Base-by-base conservation (phyloP, 164 flowering plant genomes). In the Tinospora cordifolia region DNA sequence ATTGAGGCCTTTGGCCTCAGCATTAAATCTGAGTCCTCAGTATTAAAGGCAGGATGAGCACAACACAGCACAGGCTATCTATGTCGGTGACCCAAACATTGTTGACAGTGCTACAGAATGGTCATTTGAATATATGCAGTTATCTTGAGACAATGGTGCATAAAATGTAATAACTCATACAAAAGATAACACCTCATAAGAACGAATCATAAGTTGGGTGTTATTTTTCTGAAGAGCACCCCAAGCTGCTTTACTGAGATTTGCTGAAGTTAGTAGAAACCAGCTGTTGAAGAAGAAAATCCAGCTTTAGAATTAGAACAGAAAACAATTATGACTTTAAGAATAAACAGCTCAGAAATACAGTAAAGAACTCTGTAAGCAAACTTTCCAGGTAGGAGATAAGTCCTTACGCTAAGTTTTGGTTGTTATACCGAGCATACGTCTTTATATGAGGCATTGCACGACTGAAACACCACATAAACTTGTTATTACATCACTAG, bases 381-480 rank as follows among this genome's bases (percentile, higher is more conserved):
- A 65, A 41, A 68, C 47, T 41, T 9, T 51, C 47, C 15, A 66
- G 58, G 60, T 57, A 6, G 57, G 57, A 25, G 30, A 63, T 66
- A 46, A 71, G 59, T 63, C 34, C 97, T 89, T 88, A 92, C 97
- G 99, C 99, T 27, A 95, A 83, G 38, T 85, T 83, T 81, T 95
- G 99, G 64, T 88, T 96, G 66, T 77, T 91, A 70, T 91, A 92
- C 19, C 99, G 94, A n/a, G 88, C 70, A 72, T 74, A 95, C n/a
- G 99, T 87, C 87, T 95, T 95, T 82, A 95, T 95, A 77, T 92
- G 99, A 57, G 99, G 98, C 99, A 95, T 95, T 75, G 99, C 98
- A 69, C 85, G 90, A 72, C 99, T 95, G 95, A 38, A 81, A 79
- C 65, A 80, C 22, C 41, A 40, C 49, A 69, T 21, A 70, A 65